Percentiles rank a stretch among this genome's conserved stretches.
Evolutionary conservation across 2,329 filamentous ascomycete genomes (phyloP).

Genomic region (Huntiella bhutanensis): DNA sequence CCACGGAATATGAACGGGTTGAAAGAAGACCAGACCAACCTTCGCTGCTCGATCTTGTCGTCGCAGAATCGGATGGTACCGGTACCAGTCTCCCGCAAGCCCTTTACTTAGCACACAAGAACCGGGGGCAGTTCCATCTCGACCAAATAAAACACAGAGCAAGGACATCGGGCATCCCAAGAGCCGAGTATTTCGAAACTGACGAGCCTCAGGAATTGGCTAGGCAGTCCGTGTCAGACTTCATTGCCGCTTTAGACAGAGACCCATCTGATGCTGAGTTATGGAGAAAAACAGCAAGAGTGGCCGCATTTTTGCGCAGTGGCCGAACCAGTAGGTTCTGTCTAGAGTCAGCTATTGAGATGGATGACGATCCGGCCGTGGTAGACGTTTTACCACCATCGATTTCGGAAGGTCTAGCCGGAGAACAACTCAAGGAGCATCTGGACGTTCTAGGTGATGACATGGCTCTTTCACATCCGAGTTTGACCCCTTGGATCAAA

Average conservation of each 20-base stretch:
- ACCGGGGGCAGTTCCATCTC: conserved; percentile 80
- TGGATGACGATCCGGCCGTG: conserved; percentile 46
- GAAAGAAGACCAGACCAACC: conserved; percentile 32
- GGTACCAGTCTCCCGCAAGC: conserved; percentile 59
- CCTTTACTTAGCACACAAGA: conserved; percentile 86
- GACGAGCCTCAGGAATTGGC: conserved; percentile 21
- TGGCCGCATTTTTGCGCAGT: conserved; percentile 39
- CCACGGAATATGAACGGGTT: conserved; percentile 64
- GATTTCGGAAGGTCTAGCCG: conserved; percentile 42
- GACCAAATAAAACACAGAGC: conserved; percentile 45
- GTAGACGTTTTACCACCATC: conserved; percentile 43
- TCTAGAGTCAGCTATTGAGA: conserved; percentile 45
- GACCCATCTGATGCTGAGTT: conserved; percentile 50
- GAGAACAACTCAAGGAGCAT: conserved; percentile 39
- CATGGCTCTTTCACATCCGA: conserved; percentile 39
- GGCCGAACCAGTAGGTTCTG: conserved; percentile 40
- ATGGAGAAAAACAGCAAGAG: conserved; percentile 40
- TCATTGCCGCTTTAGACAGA: conserved; percentile 39
- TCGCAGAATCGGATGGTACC: conserved; percentile 24
- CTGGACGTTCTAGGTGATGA: conserved; percentile 34
- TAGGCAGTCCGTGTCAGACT: conserved; percentile 33
- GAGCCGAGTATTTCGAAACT: conserved; percentile 20
- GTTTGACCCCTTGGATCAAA: conserved; percentile 37
- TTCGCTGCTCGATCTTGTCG: conserved; percentile 21
- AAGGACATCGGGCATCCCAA: conserved; percentile 16